Percentiles rank a stretch among this genome's conserved stretches.
Evolutionary conservation across 345 rosid species (phyloP).

Genomic region (Boechera retrofracta): DNA sequence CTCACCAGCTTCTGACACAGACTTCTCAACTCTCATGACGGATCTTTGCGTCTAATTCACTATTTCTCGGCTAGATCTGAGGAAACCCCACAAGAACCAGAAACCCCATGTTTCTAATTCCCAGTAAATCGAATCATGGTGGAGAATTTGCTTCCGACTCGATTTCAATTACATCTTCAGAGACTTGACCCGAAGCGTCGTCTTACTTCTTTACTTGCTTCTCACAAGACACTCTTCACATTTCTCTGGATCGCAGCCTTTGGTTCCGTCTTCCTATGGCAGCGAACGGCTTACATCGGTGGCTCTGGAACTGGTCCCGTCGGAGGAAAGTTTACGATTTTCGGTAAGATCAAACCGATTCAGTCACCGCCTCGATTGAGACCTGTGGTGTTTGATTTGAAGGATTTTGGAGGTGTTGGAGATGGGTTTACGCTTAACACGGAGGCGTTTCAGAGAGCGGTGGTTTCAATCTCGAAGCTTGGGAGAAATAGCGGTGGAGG

Average conservation of each 20-base stretch:
- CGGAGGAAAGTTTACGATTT: constrained; percentile 48
- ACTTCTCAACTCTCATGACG: constrained; percentile 32
- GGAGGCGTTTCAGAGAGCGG: constrained; percentile 89
- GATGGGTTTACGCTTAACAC: constrained; percentile 86
- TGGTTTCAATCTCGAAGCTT: constrained; percentile 74
- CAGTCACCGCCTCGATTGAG: constrained; percentile 63
- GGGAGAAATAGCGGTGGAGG: constrained; percentile 78
- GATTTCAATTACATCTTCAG: constrained; percentile 57
- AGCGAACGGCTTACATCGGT: constrained; percentile 49
- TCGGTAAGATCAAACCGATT: constrained; percentile 48
- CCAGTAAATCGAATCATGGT: constrained; percentile 50
- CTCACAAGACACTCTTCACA: constrained; percentile 77
- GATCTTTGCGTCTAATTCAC: constrained; percentile 32
- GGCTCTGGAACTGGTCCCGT: constrained; percentile 35
- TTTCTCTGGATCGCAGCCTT: constrained; percentile 86
- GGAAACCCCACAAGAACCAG: background rate
- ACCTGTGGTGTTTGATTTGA: constrained; percentile 72
- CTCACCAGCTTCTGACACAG: constrained; percentile 41
- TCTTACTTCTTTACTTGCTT: constrained; percentile 60
- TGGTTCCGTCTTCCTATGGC: constrained; percentile 81
- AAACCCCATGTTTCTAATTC: constrained; percentile 8
- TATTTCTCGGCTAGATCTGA: constrained; percentile 22
- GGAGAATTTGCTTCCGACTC: constrained; percentile 56
- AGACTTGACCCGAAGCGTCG: constrained; percentile 66
- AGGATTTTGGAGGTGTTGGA: constrained; percentile 90